Conservation (phyloP, 371 early-diverging fungal species). For the Mucor piriformis region DNA sequence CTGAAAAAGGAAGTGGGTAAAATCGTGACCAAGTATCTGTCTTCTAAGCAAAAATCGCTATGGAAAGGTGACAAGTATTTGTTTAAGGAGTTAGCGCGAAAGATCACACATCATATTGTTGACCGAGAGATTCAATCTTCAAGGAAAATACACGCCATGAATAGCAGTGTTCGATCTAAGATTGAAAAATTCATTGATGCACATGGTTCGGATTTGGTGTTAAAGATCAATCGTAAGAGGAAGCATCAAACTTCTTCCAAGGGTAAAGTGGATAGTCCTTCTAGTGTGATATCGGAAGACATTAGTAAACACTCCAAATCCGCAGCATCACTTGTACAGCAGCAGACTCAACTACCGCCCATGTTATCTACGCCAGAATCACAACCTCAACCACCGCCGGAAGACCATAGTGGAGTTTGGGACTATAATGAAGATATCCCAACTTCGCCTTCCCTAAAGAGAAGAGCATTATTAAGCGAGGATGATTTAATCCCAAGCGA, state of each 20-base stretch:
- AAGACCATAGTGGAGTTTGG: not conserved
- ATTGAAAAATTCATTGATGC: slow-evolving; percentile 44
- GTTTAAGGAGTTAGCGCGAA: slow-evolving; percentile 45
- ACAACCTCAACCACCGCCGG: not conserved
- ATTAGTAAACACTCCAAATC: slow-evolving; percentile 1
- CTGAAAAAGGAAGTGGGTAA: slow-evolving; percentile 41
- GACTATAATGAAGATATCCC: not conserved
- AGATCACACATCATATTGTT: slow-evolving; percentile 49
- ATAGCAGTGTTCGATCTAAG: slow-evolving; percentile 29
- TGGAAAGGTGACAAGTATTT: slow-evolving; percentile 43
- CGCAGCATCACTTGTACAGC: not conserved
- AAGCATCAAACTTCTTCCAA: slow-evolving; percentile 3
- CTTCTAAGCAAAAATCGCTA: slow-evolving; percentile 30
- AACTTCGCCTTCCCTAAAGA: not conserved
- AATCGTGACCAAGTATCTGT: slow-evolving; percentile 38
- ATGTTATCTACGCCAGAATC: not conserved
- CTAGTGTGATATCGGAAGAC: slow-evolving; percentile 20
- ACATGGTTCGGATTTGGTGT: slow-evolving; percentile 27
- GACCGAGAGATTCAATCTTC: slow-evolving; percentile 37
- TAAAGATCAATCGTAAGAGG: slow-evolving; percentile 19
- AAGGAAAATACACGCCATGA: slow-evolving; percentile 32
- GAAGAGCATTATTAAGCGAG: not conserved
- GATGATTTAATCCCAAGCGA: too few species aligned
- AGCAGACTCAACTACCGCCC: not conserved
- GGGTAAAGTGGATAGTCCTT: slow-evolving; percentile 7